Evolutionary conservation across 805 yeast genomes (phyloP).

Genomic region (Candida vaughaniae): DNA sequence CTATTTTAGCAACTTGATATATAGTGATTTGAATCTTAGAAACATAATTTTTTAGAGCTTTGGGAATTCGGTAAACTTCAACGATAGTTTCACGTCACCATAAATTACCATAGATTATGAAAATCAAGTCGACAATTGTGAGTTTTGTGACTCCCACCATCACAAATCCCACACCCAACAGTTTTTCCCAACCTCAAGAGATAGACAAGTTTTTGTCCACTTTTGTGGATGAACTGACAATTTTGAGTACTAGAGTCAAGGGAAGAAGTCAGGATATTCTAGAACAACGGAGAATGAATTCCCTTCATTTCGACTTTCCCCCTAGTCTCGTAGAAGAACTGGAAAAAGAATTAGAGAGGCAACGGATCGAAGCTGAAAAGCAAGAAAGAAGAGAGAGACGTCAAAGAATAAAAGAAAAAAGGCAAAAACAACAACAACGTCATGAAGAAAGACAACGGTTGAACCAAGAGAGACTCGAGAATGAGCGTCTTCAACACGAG

Average conservation of each 20-base stretch:
- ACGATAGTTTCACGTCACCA: too few species aligned
- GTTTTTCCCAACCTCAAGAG: constrained; percentile 4
- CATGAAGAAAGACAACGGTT: background rate
- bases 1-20: background rate
- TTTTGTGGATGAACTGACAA: constrained; percentile 3
- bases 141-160: constrained; percentile 13
- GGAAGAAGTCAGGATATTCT: constrained; percentile 6
- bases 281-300: constrained; percentile 2
- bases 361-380: constrained; percentile 1
- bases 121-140: constrained; percentile 9
- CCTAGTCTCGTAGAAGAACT: background rate
- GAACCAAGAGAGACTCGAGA: background rate
- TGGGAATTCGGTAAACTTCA: too few species aligned
- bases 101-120: constrained; percentile 6
- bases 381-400: background rate
- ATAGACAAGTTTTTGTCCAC: constrained; percentile 3
- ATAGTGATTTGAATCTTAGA: too few species aligned
- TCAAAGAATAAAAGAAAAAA: constrained; percentile 1
- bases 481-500: background rate
- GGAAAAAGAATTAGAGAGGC: background rate
- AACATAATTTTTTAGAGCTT: background rate
- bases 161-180: constrained; percentile 11
- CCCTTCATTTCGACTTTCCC: background rate
- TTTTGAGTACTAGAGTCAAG: constrained; percentile 2
- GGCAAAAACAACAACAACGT: background rate